Base-by-base conservation (phyloP, 176 grass and related monocot genomes). In the Eleusine indica region DNA sequence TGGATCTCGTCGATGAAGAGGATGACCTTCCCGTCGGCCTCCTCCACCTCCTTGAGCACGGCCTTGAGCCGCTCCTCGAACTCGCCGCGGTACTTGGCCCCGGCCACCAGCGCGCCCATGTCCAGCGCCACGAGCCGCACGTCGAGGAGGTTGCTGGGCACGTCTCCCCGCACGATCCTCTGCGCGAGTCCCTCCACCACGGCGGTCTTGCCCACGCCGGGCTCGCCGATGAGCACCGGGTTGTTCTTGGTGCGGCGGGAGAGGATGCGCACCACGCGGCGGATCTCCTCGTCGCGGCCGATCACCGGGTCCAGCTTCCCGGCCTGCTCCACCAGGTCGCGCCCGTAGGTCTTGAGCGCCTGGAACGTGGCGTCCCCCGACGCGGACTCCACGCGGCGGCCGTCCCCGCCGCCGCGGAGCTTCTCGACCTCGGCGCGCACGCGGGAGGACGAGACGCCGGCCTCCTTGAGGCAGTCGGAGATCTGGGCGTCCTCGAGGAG, bases 1-100 rank as follows among this genome's bases (percentile, higher is more conserved):
- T 94, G 92, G 8, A 94, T 85, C 75, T 94, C 92, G 43, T 94
- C 87, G 25, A 94, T 89, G 76, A 94, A 94, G 22, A 94, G 80
- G n/a, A 94, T 91, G 28, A 94, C 90, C 87, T 85, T 94, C 4
- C 92, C 92, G 10, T 89, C 82, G 30, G 89, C 87, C 11, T 87
- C 87, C 64, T 94, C 92, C 6, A 87, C 86, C 81, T 94, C 92
- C 79, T 94, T 94, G 22, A 94, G 88, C 70, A 94, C 88, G 4
- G 89, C 62, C 84, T 91, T 84, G 56, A 94, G 80, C 15, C 89
- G 82, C 81, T 89, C 90, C 81, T 91, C 87, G 52, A 94, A 89
- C 41, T 91, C 79, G 28, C 84, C 88, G 4, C 87, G 80, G 41
- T 91, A 89, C 85, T 91, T 94, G 53, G 89, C 87, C 9, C 89